Evolutionary conservation across 176 grass and related monocot species (phyloP).

Genomic region (Musa schizocarpa): DNA sequence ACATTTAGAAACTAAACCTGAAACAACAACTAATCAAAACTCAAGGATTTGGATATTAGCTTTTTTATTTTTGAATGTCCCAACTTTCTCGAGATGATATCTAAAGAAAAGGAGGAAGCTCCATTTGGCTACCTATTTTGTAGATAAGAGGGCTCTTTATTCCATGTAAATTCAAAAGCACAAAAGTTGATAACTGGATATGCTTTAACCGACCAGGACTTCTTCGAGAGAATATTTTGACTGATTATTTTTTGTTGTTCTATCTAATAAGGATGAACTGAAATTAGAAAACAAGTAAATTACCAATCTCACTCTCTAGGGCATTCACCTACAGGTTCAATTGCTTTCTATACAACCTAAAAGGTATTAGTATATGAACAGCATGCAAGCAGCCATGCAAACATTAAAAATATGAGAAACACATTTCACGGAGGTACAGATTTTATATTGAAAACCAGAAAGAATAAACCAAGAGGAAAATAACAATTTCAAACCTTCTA

Average conservation of each 20-base stretch:
- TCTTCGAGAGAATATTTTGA: no score
- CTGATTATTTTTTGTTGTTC: not conserved
- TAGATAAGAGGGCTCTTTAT: not conserved
- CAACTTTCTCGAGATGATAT: no score
- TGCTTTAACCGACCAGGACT: no score
- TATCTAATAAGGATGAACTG: not conserved
- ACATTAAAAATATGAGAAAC: not conserved
- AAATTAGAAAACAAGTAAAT: not conserved
- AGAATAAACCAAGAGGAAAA: not conserved
- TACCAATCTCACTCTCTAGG: not conserved
- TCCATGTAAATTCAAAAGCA: not conserved
- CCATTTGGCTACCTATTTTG: not conserved
- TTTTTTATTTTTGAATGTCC: no score
- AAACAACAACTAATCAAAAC: no score
- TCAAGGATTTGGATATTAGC: no score
- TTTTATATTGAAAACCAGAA: not conserved
- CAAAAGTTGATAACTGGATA: no score
- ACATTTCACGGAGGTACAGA: not conserved
- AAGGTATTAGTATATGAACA: not conserved
- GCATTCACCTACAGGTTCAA: not conserved
- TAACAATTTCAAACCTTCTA: not conserved
- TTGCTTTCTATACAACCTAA: not conserved
- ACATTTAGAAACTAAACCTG: no score
- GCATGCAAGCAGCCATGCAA: not conserved
- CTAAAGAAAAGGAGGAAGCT: not conserved